A percentile compares a stretch with the other conserved stretches of the same genome.
Conservation (phyloP, 2,329 filamentous ascomycete species). For the Sporothrix sp. region DNA sequence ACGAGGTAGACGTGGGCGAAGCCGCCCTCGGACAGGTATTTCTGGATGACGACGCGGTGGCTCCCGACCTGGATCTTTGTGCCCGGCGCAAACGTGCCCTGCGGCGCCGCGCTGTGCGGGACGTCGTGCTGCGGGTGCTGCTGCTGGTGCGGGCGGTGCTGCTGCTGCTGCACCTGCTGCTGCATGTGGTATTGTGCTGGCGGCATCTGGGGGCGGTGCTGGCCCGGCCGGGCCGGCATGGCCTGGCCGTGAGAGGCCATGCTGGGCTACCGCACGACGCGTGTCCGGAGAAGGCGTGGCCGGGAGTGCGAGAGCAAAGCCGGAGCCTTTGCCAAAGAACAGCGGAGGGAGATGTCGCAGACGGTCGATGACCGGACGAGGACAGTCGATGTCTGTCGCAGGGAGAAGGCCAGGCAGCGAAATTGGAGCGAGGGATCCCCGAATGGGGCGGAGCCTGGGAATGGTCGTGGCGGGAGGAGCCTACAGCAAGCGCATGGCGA, state of each 20-base stretch:
- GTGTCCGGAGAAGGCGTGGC: background rate
- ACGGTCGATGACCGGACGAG: background rate
- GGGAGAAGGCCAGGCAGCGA: background rate
- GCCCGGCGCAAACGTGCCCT: slow-evolving; percentile 81
- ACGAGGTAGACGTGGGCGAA: slow-evolving; percentile 98
- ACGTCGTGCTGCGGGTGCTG: background rate
- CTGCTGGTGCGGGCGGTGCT: background rate
- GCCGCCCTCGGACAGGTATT: slow-evolving; percentile 94
- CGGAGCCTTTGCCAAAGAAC: too few species aligned
- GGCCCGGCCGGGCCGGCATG: slow-evolving; percentile 8
- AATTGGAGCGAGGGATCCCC: background rate
- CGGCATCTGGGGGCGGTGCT: background rate
- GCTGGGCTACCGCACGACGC: background rate
- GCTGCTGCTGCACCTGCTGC: background rate
- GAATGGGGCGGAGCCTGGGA: background rate
- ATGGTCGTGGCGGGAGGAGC: background rate
- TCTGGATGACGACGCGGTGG: slow-evolving; percentile 89
- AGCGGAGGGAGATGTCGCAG: background rate
- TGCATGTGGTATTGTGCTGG: background rate
- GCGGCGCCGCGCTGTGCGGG: slow-evolving; percentile 32
- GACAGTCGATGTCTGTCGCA: background rate
- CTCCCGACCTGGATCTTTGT: slow-evolving; percentile 95
- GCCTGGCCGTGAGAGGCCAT: slow-evolving; percentile 11
- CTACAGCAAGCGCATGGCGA: background rate
- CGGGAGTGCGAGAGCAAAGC: background rate